These are phyloP conservation scores for Aspergillus sp. DNA, from an alignment of 2,329 filamentous ascomycete genomes.

Conservation along the genomic window DNA sequence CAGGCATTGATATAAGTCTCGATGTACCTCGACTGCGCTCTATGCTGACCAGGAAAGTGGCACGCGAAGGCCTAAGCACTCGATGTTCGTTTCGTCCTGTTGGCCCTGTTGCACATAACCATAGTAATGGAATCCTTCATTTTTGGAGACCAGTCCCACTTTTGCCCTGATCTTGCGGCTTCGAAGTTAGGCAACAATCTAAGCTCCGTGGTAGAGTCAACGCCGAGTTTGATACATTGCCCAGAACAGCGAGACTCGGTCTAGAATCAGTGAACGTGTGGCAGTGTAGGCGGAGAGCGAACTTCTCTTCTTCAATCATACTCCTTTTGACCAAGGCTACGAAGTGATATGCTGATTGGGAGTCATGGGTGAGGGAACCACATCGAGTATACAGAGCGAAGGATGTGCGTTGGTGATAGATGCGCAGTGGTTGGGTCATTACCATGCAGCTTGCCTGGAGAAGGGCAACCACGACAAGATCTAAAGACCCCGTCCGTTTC, in stretches of 20 bases:
- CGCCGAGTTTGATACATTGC: not conserved
- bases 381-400: no score
- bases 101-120: not conserved
- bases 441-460: not conserved
- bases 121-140: not conserved
- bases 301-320: no score
- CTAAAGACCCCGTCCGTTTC: not conserved
- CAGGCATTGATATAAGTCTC: not conserved
- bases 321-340: no score
- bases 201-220: not conserved
- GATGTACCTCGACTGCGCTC: not conserved
- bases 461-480: no score
- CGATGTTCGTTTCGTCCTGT: not conserved
- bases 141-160: not conserved
- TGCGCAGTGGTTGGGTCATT: no score
- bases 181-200: not conserved
- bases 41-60: not conserved
- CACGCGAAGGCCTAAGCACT: not conserved
- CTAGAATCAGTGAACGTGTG: not conserved
- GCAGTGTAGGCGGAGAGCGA: no score
- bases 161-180: not conserved
- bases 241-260: no score
- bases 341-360: no score
- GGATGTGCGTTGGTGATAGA: no score
- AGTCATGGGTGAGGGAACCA: no score